Evolutionary conservation across 2,329 filamentous ascomycete genomes (phyloP), one percentile per base, ranked within the genome.

Genomic region (Neonectria coccinea): DNA sequence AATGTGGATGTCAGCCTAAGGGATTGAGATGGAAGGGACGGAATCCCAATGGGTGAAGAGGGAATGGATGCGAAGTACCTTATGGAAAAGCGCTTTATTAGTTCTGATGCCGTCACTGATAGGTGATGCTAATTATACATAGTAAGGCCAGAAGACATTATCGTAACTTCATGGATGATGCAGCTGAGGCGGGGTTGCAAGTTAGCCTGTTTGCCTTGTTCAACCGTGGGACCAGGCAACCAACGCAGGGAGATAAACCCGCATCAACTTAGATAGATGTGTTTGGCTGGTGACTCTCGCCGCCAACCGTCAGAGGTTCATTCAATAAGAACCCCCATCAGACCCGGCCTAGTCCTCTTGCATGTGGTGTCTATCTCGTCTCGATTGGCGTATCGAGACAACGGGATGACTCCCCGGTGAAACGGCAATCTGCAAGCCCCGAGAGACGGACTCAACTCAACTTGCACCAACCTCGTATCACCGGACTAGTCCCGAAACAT

Each of bases 391-490:
- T 27, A 47, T 25, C 44, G 44, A 27, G 45, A 5, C 45, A n/a
- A 48, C 7, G 25, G 14, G 14, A 29, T 48, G 45, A 48, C 45
- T 48, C 44, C 42, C 45, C 45, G 16, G 45, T 48, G 45, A 48
- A 48, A 48, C 45, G 45, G 25, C 45, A 48, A 48, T 48, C 45
- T 48, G 45, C 45, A 48, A n/a, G 45, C 45, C 45, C 3, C n/a
- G 16, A 16, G 16, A 48, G 14, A 16, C 12, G 14, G 22, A n/a
- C 45, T 48, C 45, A 29, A 16, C 44, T 47, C 20, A 39, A 29
- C 25, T 29, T n/a, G 16, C 22, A 29, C 18, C 14, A 7, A n/a
- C 45, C 25, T 22, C 45, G 22, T 29, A 29, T 48, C 45, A 16
- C 25, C 25, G 29, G 29, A 29, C 14, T 6, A 16, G 45, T n/a